Evolutionary conservation across 495 filamentous ascomycete genomes (phyloP).

Genomic region (Aspergillus heteromorphus): DNA sequence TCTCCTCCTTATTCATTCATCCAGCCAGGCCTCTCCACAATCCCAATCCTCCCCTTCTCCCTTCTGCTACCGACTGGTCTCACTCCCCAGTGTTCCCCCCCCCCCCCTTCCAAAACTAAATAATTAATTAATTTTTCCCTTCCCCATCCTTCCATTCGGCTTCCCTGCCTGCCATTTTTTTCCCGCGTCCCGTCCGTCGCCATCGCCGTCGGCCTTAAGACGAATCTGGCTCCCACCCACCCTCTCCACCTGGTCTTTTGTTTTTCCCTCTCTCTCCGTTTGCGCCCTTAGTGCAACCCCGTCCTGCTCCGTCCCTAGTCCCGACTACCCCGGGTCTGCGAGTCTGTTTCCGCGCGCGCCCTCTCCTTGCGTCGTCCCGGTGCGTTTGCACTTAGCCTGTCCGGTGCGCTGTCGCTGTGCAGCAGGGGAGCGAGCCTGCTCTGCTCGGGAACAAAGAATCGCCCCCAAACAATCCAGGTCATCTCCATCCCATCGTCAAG

Average conservation of each 20-base stretch:
- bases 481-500: too few species aligned
- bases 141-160: neutral
- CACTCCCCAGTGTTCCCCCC: neutral
- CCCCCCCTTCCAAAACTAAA: neutral
- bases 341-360: neutral
- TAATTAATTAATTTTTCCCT: neutral
- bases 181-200: neutral
- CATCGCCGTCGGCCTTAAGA: neutral
- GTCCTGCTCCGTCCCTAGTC: neutral
- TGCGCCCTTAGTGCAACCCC: neutral
- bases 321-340: neutral
- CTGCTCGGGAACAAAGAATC: neutral
- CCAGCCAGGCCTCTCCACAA: neutral
- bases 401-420: too few species aligned
- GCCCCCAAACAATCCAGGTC: too few species aligned
- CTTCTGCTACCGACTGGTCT: constrained; percentile 1
- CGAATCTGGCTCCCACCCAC: constrained; percentile 7
- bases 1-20: neutral
- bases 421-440: too few species aligned
- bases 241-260: neutral
- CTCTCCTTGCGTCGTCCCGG: neutral
- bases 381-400: neutral
- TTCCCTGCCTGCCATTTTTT: constrained; percentile 2
- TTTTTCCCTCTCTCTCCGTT: constrained; percentile 4
- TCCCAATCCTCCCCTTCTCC: neutral